Percentiles rank a stretch among this genome's conserved stretches.
These are phyloP conservation scores for Aspergillus hortae DNA, from an alignment of 2,329 filamentous ascomycete species.

Conservation along the genomic window DNA sequence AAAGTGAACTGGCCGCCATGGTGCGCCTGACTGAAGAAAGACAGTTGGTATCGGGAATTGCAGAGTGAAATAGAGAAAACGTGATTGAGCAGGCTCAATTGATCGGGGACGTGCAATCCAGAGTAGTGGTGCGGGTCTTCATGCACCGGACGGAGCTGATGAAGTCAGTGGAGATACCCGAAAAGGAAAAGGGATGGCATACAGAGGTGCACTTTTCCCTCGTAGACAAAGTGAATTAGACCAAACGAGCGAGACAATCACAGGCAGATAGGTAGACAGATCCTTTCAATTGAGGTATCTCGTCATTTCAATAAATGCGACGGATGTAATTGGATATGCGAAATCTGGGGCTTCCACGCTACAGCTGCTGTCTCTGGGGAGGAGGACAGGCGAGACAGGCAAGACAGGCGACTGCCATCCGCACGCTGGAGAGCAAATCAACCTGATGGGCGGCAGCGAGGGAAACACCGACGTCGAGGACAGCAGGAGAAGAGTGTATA, in stretches of 20 bases:
- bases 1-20: constrained; percentile 14
- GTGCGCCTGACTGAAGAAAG: background rate
- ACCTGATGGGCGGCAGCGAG: constrained; percentile 1
- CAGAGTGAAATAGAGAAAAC: no score
- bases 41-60: background rate
- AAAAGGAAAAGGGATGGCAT: background rate
- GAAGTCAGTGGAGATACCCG: background rate
- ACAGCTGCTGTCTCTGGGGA: background rate
- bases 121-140: no score
- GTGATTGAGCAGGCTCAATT: no score
- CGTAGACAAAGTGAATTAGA: no score
- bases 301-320: background rate
- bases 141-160: no score
- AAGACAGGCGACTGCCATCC: constrained; percentile 9
- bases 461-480: background rate
- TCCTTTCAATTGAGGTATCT: no score
- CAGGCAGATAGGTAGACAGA: no score
- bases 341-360: background rate
- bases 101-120: no score
- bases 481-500: constrained; percentile 1
- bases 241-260: no score
- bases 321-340: background rate
- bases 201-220: background rate
- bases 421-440: background rate
- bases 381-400: background rate